Evolutionary conservation across 352 stramenopile genomes (phyloP).

Genomic region (Elongisporangium prolatum): DNA sequence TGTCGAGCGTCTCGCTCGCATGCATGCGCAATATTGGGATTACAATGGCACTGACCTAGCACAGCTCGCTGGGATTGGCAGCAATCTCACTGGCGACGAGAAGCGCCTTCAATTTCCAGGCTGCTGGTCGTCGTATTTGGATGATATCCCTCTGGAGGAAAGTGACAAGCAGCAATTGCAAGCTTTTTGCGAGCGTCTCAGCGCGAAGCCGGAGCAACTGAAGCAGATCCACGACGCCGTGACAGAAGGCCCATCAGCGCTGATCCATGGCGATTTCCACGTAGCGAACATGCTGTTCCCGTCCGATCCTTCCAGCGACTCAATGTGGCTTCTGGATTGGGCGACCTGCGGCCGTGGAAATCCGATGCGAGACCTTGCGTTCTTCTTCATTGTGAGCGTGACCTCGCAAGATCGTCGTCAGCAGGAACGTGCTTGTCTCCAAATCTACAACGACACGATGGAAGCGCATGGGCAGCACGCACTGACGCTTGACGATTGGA

Average conservation of each 20-base stretch:
- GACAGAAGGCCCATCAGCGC: constrained; percentile 36
- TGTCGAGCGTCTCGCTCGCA: constrained; percentile 49
- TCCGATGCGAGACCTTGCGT: constrained; percentile 70
- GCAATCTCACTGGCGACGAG: constrained; percentile 47
- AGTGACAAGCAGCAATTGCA: constrained; percentile 23
- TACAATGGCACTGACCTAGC: constrained; percentile 29
- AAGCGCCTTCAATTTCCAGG: constrained; percentile 63
- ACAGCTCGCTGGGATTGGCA: constrained; percentile 57
- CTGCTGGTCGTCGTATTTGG: constrained; percentile 47
- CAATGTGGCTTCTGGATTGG: constrained; percentile 75
- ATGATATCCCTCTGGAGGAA: constrained; percentile 33
- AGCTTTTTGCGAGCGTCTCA: constrained; percentile 43
- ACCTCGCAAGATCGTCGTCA: constrained; percentile 31
- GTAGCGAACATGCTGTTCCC: constrained; percentile 73
- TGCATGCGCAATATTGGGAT: constrained; percentile 58
- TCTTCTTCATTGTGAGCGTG: constrained; percentile 84
- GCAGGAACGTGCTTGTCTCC: constrained; percentile 31
- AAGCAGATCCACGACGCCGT: constrained; percentile 47
- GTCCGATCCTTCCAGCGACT: constrained; percentile 13
- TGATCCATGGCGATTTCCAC: constrained; percentile 84
- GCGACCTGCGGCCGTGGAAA: constrained; percentile 72
- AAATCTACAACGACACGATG: constrained; percentile 38
- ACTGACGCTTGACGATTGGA: constrained; percentile 36
- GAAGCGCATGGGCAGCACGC: constrained; percentile 10
- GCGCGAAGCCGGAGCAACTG: constrained; percentile 28